Base-by-base conservation (phyloP, 805 yeast species). In the Spathaspora arborariae region DNA sequence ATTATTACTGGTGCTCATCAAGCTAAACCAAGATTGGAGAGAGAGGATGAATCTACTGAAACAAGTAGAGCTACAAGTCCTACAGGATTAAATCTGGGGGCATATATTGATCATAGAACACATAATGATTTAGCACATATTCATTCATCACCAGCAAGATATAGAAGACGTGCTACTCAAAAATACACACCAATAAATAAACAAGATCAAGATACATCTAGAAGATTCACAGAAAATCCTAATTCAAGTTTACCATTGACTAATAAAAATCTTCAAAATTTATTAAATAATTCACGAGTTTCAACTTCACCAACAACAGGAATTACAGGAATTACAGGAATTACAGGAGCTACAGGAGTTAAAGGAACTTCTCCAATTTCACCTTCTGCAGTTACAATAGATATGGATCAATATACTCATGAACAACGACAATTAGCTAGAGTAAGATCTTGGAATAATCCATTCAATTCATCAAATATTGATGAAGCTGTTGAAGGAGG, bases 401-500 rank as follows among this genome's bases (percentile, higher is more conserved):
- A 72, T 47, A 72, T 72, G 75, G 75, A 72, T 49, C 53, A 48
- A 44, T 71, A 55, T 46, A 56, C 73, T 4, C 53, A 54, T 7
- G 75, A 68, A 22, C 74, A 67, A 50, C 49, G 52, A 24, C 52
- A 50, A 20, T 46, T 58, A 20, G 53, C 43, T 4, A 44, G 20
- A n/a, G 44, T 45, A 13, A 51, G 46, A 27, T 44, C 51, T 2
- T 45, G 52, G 52, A 19, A 15, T 18, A 46, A 48, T 26, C 42
- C 48, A 27, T 45, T 26, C 26, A 11, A 16, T 2, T 8, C 30
- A 3, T 5, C 21, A 19, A 41, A 40, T 37, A 45, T 16, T 5
- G 37, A n/a, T 13, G 27, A 24, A 8, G 44, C 36, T 11, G 11
- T 20, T 22, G 43, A 26, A 30, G 19, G 16, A 3, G 34, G n/a